Conservation (phyloP, 768 basidiomycete species). For the Trametes coccinea region DNA sequence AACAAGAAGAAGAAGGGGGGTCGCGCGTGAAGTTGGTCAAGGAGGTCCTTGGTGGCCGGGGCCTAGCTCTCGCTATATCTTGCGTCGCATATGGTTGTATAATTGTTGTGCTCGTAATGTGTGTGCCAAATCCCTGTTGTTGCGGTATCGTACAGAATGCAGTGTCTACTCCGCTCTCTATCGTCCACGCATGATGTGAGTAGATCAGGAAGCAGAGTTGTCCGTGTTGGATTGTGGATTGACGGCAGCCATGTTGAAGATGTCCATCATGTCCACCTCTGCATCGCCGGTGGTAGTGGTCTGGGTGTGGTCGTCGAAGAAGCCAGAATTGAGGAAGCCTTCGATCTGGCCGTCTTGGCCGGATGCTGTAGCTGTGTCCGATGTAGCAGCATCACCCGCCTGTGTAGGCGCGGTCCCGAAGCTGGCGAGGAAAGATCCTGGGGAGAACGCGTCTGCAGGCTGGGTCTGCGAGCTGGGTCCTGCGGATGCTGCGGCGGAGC, state of each 20-base stretch:
- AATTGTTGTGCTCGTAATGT: constrained; percentile 21
- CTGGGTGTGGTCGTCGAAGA: constrained; percentile 43
- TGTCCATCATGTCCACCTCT: constrained; percentile 51
- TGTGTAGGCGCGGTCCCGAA: constrained; percentile 39
- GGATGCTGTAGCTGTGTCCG: constrained; percentile 11
- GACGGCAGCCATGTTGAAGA: constrained; percentile 43
- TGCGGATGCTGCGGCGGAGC: background rate
- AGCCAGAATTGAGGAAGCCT: constrained; percentile 40
- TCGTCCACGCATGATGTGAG: background rate
- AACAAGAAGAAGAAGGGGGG: constrained; percentile 93
- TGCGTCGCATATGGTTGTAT: constrained; percentile 17
- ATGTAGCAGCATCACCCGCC: constrained; percentile 1
- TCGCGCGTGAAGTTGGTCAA: constrained; percentile 43
- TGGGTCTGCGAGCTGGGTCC: constrained; percentile 2
- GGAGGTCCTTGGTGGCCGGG: background rate
- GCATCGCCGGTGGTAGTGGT: constrained; percentile 30
- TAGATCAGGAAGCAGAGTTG: background rate
- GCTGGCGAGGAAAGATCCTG: constrained; percentile 35
- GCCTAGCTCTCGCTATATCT: background rate
- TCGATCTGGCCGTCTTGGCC: constrained; percentile 44
- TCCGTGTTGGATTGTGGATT: background rate
- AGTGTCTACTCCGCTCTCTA: constrained; percentile 12
- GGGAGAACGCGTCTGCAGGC: constrained; percentile 2
- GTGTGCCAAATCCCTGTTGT: constrained; percentile 6
- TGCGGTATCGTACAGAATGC: constrained; percentile 13